These are phyloP conservation scores for Gremmenia infestans DNA, from an alignment of 2,329 filamentous ascomycete genomes.

Conservation along the genomic window DNA sequence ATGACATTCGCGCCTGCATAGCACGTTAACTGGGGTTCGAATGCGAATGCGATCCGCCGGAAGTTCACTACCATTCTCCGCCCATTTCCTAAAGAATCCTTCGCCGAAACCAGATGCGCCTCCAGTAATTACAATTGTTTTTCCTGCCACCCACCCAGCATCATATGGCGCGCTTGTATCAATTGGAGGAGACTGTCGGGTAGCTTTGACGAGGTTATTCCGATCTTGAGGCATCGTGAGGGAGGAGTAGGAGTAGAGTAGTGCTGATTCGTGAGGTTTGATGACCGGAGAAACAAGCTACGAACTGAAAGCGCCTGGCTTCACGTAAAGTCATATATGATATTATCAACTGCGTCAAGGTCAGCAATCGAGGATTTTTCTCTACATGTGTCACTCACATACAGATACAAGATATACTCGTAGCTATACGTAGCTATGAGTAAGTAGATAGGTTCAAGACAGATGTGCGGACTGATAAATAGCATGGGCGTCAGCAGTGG, in stretches of 20 bases:
- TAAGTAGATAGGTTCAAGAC: no score
- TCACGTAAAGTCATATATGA: no score
- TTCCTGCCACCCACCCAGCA: conserved; percentile 42
- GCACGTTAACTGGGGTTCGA: not conserved
- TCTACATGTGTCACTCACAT: no score
- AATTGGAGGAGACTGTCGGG: conserved; percentile 35
- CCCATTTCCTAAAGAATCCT: conserved; percentile 50
- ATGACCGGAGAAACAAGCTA: no score
- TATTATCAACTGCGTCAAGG: no score
- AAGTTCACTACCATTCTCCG: conserved; percentile 37
- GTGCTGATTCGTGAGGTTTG: not conserved
- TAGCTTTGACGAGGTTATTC: conserved; percentile 17
- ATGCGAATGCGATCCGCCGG: conserved; percentile 33
- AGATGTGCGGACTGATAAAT: no score
- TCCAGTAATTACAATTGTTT: conserved; percentile 59
- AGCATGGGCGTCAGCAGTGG: no score
- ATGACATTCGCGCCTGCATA: conserved; percentile 48
- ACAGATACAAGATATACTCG: no score
- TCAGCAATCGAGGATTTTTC: no score
- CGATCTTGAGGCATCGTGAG: conserved; percentile 1
- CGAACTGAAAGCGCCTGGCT: no score
- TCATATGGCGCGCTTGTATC: conserved; percentile 43
- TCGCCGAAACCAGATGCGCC: conserved; percentile 58
- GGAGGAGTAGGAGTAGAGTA: not conserved
- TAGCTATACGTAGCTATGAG: no score